phyloP scores from a whole-genome alignment of 2,329 filamentous ascomycete genomes.

The Aspergillus ibericus region DNA sequence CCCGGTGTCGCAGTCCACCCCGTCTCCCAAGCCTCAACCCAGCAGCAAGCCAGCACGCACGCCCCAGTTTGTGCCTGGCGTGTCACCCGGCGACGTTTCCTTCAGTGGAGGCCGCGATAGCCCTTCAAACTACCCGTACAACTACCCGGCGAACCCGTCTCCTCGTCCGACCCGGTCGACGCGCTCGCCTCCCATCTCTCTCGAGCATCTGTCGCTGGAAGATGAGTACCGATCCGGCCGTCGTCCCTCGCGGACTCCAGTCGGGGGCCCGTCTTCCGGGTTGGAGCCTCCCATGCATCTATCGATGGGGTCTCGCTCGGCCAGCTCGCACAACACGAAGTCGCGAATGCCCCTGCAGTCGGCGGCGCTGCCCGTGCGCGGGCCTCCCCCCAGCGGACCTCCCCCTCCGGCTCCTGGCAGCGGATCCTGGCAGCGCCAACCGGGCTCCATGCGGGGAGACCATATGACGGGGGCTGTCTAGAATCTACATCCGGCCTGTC shows the following conservation, averaged over 20 bases:
- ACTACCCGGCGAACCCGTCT: slow-evolving; percentile 24
- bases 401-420: slow-evolving; percentile 57
- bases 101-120: slow-evolving; percentile 48
- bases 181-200: slow-evolving; percentile 39
- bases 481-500: too few relatives aligned
- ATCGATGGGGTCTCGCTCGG: slow-evolving; percentile 40
- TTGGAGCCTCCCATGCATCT: slow-evolving; percentile 40
- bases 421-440: slow-evolving; percentile 28
- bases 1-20: slow-evolving; percentile 18
- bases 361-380: slow-evolving; percentile 66
- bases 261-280: slow-evolving; percentile 39
- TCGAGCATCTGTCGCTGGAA: slow-evolving; percentile 48
- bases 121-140: slow-evolving; percentile 25
- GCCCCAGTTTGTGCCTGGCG: slow-evolving; percentile 58
- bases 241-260: slow-evolving; percentile 29
- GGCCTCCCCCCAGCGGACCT: slow-evolving; percentile 57
- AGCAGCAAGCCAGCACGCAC: slow-evolving; percentile 22
- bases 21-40: slow-evolving; percentile 27
- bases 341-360: slow-evolving; percentile 44
- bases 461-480: slow-evolving; percentile 17
- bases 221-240: slow-evolving; percentile 29
- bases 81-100: slow-evolving; percentile 71
- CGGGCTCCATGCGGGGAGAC: slow-evolving; percentile 22
- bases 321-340: slow-evolving; percentile 39
- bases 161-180: slow-evolving; percentile 23